Base-by-base conservation (phyloP, 2,329 filamentous ascomycete genomes). In the Aureobasidium sp. region DNA sequence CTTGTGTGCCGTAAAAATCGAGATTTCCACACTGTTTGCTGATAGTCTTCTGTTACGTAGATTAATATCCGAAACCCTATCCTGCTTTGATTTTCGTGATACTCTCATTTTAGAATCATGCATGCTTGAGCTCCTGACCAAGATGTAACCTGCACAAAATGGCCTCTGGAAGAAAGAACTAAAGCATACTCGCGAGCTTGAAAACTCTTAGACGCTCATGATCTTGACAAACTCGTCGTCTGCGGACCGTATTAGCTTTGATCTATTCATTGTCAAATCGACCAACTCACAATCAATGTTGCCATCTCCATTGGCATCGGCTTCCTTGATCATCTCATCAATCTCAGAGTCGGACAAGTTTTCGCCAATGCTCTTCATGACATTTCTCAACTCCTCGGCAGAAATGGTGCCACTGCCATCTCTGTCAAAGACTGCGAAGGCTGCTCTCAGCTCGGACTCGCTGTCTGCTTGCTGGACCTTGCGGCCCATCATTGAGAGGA, bases 311-410 rank as follows among this genome's bases (percentile, higher is more conserved):
- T 61, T 61, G 14, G 47, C 48, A 19, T 61, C 59, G 1, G 59
- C 59, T 29, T 61, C 59, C 59, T 53, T 61, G 48, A 61, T 61
- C 59, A 61, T 61, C 29, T 61, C 59, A 19, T 61, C 59, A 47
- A 61, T 61, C 48, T 61, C 59, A 14, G 48, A 12, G 22, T 52
- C 47, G 9, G 48, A 44, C 24, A 61, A 5, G 19, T 53, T 52
- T 22, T 61, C 59, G 11, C 59, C 59, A 48, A 61, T 50, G 19
- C 42, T 44, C 48, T 54, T 61, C 59, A 61, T 61, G 48, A 61
- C 59, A 14, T 61, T 45, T 31, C 59, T 37, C 22, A 61, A 29
- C 35, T 61, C 59, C 35, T 61, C 59, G 31, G 59, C 59, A 14
- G 37, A 49, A 17, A 61, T 61, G 39, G 59, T 61, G 15, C 59